Evolutionary conservation across 2,329 filamentous ascomycete genomes (phyloP), one percentile per base, ranked within the genome.

Genomic region (Aspergillus arachidicola): DNA sequence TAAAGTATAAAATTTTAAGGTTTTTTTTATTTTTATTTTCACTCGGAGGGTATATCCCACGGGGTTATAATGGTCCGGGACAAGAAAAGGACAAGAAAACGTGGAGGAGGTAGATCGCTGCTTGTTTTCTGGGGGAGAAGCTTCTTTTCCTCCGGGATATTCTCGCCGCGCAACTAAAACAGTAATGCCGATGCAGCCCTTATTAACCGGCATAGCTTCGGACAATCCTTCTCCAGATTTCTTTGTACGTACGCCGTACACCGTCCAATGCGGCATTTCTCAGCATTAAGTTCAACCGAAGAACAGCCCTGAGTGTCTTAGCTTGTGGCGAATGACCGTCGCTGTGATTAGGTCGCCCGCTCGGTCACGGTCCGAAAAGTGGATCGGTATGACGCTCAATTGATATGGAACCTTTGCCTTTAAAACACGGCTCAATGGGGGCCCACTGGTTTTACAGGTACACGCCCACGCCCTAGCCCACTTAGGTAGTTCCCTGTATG

Each of bases 281-380:
- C 16, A 53, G 14, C 28, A 34, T 34, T 32, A 23, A 16, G 19
- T 38, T 54, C 34, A 36, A 10, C 51, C 30, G 30, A 54, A 36
- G 32, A 23, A 36, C 14, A 36, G 28, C 50, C 30, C 50, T 34
- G n/a, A 11, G 6, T 36, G 2, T 16, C 34, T 30, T 30, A 9
- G 26, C 6, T 12, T 51, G 26, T 12, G 51, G 32, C 51, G 51
- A 54, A 54, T 54, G n/a, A 10, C 26, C 26, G 50, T n/a, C 19
- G 11, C 28, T 4, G 16, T 34, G 51, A 54, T 36, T 54, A 54
- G 21, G 10, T 14, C 26, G n/a, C 34, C 30, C 5, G 14, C 48
- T 36, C 51, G 51, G 51, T 54, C 51, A 54, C 51, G 51, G 51
- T 54, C 51, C 51, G 51, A 54, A 36, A 48, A 36, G 51, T 54